These are phyloP conservation scores for Zoysia japonica DNA, from an alignment of 176 grass and related monocot genomes.

Conservation along the genomic window DNA sequence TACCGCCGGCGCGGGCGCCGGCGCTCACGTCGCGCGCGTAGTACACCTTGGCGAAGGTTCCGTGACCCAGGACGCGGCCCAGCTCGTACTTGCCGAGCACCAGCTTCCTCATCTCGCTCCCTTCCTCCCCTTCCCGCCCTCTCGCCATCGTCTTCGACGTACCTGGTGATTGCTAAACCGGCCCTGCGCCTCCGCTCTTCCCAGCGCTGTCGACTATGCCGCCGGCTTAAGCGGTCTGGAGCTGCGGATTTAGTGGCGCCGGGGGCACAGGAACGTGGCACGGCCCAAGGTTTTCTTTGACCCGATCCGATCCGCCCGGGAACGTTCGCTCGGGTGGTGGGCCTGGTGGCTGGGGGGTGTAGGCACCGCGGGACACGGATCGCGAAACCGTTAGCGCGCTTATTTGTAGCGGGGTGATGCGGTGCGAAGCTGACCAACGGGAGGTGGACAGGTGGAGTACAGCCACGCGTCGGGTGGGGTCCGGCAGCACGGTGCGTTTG, in stretches of 20 bases:
- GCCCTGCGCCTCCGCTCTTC: background rate
- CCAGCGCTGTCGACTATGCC: constrained; percentile 4
- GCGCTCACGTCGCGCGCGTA: constrained; percentile 62
- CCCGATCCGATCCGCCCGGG: background rate
- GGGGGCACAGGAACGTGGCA: constrained; percentile 9
- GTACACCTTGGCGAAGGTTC: constrained; percentile 94
- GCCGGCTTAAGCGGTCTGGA: background rate
- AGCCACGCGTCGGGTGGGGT: background rate
- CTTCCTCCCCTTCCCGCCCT: constrained; percentile 28
- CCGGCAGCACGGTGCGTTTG: background rate
- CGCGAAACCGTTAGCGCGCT: constrained; percentile 18
- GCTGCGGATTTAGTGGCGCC: background rate
- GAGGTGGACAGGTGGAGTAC: background rate
- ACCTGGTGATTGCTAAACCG: no score
- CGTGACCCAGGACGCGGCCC: constrained; percentile 76
- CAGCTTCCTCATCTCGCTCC: constrained; percentile 44
- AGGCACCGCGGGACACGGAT: constrained; percentile 40
- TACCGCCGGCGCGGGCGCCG: background rate
- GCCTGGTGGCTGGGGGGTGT: background rate
- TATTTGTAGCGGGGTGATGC: constrained; percentile 12
- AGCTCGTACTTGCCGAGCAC: constrained; percentile 87
- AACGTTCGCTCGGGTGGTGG: background rate
- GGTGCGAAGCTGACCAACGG: background rate
- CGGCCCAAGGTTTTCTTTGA: constrained; percentile 55
- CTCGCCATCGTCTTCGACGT: background rate